Evolutionary conservation across 805 yeast genomes (phyloP).

Genomic region (Saturnispora silvae): DNA sequence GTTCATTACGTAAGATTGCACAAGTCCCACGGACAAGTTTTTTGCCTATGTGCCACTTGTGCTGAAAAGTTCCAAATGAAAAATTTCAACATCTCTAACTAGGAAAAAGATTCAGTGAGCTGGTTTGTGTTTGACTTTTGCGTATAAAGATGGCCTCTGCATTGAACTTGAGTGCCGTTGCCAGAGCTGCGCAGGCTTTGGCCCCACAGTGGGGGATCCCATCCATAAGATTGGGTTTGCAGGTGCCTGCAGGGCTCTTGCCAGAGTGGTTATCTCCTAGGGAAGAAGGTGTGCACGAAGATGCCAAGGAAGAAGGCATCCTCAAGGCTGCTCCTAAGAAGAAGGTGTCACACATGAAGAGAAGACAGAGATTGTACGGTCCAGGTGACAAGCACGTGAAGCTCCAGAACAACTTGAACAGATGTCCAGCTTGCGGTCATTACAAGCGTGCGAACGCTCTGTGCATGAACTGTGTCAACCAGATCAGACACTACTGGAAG

Average conservation of each 20-base stretch:
- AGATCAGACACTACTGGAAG: slow-evolving; percentile 65
- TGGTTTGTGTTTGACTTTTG: too few species aligned
- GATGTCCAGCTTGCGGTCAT: slow-evolving; percentile 95
- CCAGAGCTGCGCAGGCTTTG: slow-evolving; percentile 11
- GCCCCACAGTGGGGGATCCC: slow-evolving; percentile 14
- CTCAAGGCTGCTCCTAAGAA: slow-evolving; percentile 88
- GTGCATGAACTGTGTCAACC: slow-evolving; percentile 86
- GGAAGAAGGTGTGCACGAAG: slow-evolving; percentile 27
- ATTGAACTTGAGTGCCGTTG: slow-evolving; percentile 9
- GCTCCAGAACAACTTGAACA: slow-evolving; percentile 62
- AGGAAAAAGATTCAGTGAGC: too few species aligned
- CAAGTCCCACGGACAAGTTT: neutral
- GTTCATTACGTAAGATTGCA: neutral
- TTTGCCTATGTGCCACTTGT: neutral
- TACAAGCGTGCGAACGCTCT: slow-evolving; percentile 81
- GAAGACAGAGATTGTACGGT: slow-evolving; percentile 72
- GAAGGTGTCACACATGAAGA: slow-evolving; percentile 78
- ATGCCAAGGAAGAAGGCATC: slow-evolving; percentile 56
- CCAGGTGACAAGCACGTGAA: slow-evolving; percentile 76
- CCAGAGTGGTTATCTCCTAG: slow-evolving; percentile 31
- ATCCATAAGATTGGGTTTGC: slow-evolving; percentile 14
- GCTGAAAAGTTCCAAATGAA: neutral
- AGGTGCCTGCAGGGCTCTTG: slow-evolving; percentile 14
- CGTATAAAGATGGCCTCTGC: slow-evolving; percentile 1
- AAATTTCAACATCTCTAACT: too few species aligned